Percentiles rank a stretch among this genome's conserved stretches.
These are phyloP conservation scores for Aegilops speltoides DNA, from an alignment of 176 grass and related monocot genomes.

Conservation along the genomic window DNA sequence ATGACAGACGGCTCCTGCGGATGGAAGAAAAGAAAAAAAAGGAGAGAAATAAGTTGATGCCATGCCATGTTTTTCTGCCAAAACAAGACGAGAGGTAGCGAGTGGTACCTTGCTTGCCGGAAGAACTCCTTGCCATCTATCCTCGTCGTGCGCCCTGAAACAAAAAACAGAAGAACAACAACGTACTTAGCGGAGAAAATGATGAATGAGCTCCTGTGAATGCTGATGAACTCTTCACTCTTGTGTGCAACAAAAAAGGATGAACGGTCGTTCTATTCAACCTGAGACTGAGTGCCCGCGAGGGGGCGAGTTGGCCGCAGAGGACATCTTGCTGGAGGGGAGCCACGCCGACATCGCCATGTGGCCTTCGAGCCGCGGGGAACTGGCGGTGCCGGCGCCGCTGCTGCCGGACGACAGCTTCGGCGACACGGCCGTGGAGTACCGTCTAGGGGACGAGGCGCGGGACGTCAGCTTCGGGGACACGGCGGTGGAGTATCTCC, in stretches of 20 bases:
- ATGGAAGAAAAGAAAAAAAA: background rate
- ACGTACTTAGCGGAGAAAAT: background rate
- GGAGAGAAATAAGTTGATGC: background rate
- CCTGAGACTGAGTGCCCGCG: slow-evolving; percentile 50
- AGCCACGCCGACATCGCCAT: slow-evolving; percentile 66
- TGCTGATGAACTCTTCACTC: background rate
- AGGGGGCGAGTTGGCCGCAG: slow-evolving; percentile 76
- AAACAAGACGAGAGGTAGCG: background rate
- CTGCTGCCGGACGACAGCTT: slow-evolving; percentile 47
- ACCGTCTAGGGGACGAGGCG: slow-evolving; percentile 45
- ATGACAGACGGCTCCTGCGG: slow-evolving; percentile 81
- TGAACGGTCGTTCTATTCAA: background rate
- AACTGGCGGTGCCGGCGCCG: slow-evolving; percentile 38
- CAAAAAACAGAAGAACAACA: background rate
- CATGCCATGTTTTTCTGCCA: background rate
- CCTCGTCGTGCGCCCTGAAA: slow-evolving; percentile 52
- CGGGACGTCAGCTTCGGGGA: slow-evolving; percentile 70
- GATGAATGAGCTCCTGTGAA: background rate
- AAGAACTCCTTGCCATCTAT: slow-evolving; percentile 99
- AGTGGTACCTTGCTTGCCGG: slow-evolving; percentile 71
- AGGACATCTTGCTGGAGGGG: slow-evolving; percentile 86
- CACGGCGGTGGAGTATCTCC: slow-evolving; percentile 44
- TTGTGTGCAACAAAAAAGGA: background rate
- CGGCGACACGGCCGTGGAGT: slow-evolving; percentile 54
- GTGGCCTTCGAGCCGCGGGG: slow-evolving; percentile 47